phyloP scores from a whole-genome alignment of 305 asterid genomes.

The Stenogyne calaminthoides region DNA sequence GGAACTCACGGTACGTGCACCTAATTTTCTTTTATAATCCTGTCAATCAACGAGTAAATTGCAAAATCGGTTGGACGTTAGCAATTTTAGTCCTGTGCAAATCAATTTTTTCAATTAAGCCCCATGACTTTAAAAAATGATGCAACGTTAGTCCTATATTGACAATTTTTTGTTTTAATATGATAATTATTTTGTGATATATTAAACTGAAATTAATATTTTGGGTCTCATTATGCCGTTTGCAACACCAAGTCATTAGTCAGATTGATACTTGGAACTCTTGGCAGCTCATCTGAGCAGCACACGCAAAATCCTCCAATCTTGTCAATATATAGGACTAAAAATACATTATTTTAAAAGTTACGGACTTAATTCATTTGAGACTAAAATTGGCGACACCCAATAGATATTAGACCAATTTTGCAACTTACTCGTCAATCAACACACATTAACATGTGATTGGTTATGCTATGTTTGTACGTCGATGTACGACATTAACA shows the following conservation, averaged over 20 bases:
- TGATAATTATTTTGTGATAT: no score
- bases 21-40: slow-evolving; percentile 2
- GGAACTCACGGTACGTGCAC: slow-evolving; percentile 89
- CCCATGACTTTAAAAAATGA: not conserved
- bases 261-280: no score
- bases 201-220: no score
- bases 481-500: not conserved
- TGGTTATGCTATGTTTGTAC: not conserved
- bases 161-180: no score
- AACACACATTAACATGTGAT: not conserved
- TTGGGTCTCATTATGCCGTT: no score
- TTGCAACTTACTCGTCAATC: not conserved
- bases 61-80: not conserved
- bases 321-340: not conserved
- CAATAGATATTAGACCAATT: not conserved
- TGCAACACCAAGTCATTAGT: no score
- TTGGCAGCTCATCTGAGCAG: no score
- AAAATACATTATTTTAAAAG: not conserved
- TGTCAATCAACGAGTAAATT: not conserved
- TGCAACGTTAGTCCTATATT: no score
- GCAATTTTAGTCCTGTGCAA: not conserved
- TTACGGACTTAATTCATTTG: not conserved
- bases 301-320: no score
- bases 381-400: not conserved
- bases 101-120: not conserved